phyloP scores from a whole-genome alignment of 805 yeast species.

The Wickerhamiella nectarea region DNA sequence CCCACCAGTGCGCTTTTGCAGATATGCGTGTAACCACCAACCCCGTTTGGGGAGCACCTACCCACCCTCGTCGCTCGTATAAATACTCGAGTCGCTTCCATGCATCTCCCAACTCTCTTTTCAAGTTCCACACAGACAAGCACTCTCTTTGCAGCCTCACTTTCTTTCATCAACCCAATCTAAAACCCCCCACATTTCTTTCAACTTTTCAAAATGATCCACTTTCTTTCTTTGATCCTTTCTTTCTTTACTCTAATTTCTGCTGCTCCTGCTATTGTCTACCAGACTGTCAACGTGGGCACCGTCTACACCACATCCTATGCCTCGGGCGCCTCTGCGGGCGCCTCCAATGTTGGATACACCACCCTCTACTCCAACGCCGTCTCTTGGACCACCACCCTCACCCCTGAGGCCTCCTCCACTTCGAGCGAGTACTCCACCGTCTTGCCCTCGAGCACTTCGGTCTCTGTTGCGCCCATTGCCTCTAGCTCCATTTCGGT shows the following conservation, averaged over 20 bases:
- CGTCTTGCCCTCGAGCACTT: conserved; percentile 7
- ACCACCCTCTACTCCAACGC: conserved; percentile 11
- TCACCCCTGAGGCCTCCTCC: conserved; percentile 16
- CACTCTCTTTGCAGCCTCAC: conserved; percentile 1
- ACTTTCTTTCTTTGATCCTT: background rate
- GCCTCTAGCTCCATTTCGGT: conserved; percentile 14
- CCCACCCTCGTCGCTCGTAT: conserved; percentile 2
- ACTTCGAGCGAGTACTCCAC: conserved; percentile 12
- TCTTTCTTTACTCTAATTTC: conserved; percentile 8
- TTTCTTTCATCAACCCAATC: too few relatives aligned
- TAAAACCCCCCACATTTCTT: background rate
- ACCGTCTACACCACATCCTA: conserved; percentile 18
- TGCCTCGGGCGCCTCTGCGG: conserved; percentile 10
- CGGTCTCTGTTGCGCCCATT: conserved; percentile 16
- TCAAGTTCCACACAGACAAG: background rate
- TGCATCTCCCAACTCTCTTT: background rate
- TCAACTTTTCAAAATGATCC: background rate
- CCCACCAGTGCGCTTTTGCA: conserved; percentile 8
- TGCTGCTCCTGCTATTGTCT: conserved; percentile 15
- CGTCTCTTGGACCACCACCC: conserved; percentile 11
- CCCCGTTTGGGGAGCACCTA: background rate
- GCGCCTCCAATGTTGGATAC: conserved; percentile 6
- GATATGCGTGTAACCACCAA: conserved; percentile 2
- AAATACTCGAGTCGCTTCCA: background rate
- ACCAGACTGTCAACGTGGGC: conserved; percentile 14